phyloP scores from a whole-genome alignment of 345 rosid species.

The Nephelium lappaceum region DNA sequence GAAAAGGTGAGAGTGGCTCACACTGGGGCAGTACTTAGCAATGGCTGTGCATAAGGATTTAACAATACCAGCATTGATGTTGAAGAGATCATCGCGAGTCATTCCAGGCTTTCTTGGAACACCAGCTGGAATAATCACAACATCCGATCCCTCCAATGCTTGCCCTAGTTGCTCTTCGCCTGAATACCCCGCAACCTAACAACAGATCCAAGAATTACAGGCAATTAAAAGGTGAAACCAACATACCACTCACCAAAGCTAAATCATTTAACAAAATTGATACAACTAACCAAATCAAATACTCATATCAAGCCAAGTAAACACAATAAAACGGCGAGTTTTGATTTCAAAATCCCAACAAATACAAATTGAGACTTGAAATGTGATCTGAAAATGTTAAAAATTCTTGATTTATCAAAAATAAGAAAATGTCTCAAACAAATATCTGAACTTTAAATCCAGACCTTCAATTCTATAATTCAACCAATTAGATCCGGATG shows the following conservation, averaged over 20 bases:
- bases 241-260: neutral
- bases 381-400: no score
- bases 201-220: neutral
- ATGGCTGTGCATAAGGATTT: constrained; percentile 54
- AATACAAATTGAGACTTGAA: neutral
- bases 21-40: constrained; percentile 61
- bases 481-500: neutral
- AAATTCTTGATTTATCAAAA: neutral
- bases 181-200: constrained; percentile 43
- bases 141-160: constrained; percentile 62
- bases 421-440: neutral
- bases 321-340: neutral
- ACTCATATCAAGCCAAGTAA: neutral
- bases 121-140: constrained; percentile 72
- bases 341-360: neutral
- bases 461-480: neutral
- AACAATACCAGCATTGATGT: constrained; percentile 63
- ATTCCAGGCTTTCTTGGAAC: constrained; percentile 81
- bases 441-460: neutral
- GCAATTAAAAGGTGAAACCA: neutral
- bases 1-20: constrained; percentile 12
- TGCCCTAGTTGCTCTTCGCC: constrained; percentile 43
- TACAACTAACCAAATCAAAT: neutral
- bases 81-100: constrained; percentile 79
- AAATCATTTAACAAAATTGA: neutral